phyloP scores from a whole-genome alignment of 495 filamentous ascomycete species.

The Aspergillus cavernicola region DNA sequence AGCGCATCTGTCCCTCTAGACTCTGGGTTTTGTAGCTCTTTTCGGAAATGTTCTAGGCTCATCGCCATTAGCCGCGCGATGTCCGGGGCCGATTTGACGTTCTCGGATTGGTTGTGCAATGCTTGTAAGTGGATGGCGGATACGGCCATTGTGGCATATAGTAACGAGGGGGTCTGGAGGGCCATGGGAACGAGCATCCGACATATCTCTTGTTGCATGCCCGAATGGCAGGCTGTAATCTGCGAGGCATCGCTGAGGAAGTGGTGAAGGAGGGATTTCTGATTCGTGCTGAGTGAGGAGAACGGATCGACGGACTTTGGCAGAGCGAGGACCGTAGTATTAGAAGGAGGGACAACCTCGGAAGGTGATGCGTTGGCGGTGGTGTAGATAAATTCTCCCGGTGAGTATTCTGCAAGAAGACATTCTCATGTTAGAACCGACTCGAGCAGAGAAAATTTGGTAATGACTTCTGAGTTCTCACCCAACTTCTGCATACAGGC shows the following conservation, averaged over 20 bases:
- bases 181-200: conserved; percentile 47
- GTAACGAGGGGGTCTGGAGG: conserved; percentile 42
- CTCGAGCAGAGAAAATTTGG: background rate
- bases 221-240: conserved; percentile 42
- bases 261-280: conserved; percentile 42
- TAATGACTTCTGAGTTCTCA: conserved; percentile 19
- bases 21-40: conserved; percentile 38
- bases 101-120: conserved; percentile 40
- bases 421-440: background rate
- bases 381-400: conserved; percentile 46
- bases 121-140: conserved; percentile 47
- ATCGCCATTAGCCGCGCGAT: conserved; percentile 43
- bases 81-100: conserved; percentile 41
- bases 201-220: conserved; percentile 47
- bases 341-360: conserved; percentile 16
- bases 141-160: conserved; percentile 46
- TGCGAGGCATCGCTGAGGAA: conserved; percentile 47
- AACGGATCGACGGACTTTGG: conserved; percentile 39
- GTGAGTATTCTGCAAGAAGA: conserved; percentile 38
- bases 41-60: conserved; percentile 44
- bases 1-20: conserved; percentile 38
- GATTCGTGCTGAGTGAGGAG: conserved; percentile 35
- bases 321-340: conserved; percentile 23
- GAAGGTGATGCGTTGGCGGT: conserved; percentile 24
- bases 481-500: conserved; percentile 48